Evolutionary conservation across 208 protist species (phyloP).

Genomic region (Crithidia expoeki): DNA sequence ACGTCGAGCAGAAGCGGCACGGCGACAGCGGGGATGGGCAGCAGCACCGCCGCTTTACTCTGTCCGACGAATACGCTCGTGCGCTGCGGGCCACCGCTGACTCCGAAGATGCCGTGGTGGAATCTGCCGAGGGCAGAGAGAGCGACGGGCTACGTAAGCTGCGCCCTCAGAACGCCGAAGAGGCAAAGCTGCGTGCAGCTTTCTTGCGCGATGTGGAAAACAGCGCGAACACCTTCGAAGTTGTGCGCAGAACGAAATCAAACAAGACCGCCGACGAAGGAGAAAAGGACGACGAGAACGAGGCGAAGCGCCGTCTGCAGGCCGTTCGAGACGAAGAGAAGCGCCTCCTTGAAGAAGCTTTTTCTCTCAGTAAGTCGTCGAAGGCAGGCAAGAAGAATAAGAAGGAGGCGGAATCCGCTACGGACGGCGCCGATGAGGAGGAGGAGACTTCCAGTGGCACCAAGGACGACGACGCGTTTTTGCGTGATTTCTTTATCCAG

Average conservation of each 20-base stretch:
- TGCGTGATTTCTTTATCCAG: constrained; percentile 77
- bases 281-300: constrained; percentile 13
- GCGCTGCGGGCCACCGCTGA: constrained; percentile 46
- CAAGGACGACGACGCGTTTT: constrained; percentile 52
- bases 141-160: constrained; percentile 47
- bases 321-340: constrained; percentile 24
- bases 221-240: constrained; percentile 54
- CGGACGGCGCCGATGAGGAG: neutral
- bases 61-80: constrained; percentile 85
- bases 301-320: constrained; percentile 6
- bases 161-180: constrained; percentile 66
- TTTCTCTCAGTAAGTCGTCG: constrained; percentile 15
- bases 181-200: constrained; percentile 61
- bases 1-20: constrained; percentile 31
- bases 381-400: neutral
- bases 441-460: neutral
- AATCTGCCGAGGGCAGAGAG: constrained; percentile 35
- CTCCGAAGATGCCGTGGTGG: constrained; percentile 35
- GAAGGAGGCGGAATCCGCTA: neutral
- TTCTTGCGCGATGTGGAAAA: constrained; percentile 73
- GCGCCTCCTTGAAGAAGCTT: constrained; percentile 32
- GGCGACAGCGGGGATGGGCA: neutral
- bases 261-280: constrained; percentile 8
- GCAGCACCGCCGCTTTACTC: constrained; percentile 52
- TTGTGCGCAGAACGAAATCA: constrained; percentile 29